phyloP scores from a whole-genome alignment of 805 yeast genomes.

The Candida nanaspora region DNA sequence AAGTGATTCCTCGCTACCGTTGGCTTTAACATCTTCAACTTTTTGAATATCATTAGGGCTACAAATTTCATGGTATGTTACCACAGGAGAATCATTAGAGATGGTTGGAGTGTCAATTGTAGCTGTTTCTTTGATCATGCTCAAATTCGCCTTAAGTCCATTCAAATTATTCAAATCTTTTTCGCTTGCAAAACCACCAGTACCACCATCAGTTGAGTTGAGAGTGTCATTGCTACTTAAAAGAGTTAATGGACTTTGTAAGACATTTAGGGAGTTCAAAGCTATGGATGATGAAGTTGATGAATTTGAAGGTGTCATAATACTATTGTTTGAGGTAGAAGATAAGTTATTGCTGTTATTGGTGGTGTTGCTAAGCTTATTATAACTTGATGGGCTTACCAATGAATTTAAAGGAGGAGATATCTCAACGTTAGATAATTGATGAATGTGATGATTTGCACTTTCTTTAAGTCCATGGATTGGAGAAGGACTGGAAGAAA shows the following conservation, averaged over 20 bases:
- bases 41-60: not conserved
- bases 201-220: constrained; percentile 1
- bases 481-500: not conserved
- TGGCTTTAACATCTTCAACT: too few relatives aligned
- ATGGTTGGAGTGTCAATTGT: not conserved
- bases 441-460: too few relatives aligned
- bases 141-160: not conserved
- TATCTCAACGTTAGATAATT: not conserved
- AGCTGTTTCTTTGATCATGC: not conserved
- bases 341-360: not conserved
- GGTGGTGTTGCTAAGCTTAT: too few relatives aligned
- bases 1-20: too few relatives aligned
- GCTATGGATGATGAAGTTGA: constrained; percentile 8
- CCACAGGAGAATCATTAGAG: not conserved
- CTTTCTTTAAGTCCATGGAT: not conserved
- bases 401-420: not conserved
- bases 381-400: too few relatives aligned
- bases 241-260: constrained; percentile 1
- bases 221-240: constrained; percentile 1
- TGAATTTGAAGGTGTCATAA: constrained; percentile 1
- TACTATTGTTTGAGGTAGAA: not conserved
- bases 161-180: not conserved
- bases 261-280: constrained; percentile 1
- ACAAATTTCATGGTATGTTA: not conserved
- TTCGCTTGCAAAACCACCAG: too few relatives aligned